Percentiles rank a stretch among this genome's conserved stretches.
These are phyloP conservation scores for Vinca minor DNA, from an alignment of 257 asterid species.

Conservation along the genomic window DNA sequence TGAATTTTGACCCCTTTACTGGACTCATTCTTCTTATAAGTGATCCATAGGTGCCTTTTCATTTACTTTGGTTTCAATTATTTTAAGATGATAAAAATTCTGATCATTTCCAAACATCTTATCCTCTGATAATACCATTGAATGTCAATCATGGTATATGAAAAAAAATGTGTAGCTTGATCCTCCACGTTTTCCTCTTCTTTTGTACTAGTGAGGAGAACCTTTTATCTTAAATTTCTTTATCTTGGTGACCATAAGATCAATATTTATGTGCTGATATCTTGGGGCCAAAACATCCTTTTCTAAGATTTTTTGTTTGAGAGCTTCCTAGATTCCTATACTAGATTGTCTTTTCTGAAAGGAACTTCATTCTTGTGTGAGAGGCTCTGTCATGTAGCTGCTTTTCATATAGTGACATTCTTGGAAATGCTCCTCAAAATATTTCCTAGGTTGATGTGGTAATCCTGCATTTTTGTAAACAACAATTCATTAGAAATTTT, in stretches of 20 bases:
- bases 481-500: neutral
- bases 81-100: neutral
- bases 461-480: neutral
- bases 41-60: neutral
- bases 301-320: neutral
- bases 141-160: neutral
- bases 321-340: neutral
- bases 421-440: slow-evolving; percentile 1
- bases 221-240: neutral
- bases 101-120: neutral
- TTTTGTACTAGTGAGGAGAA: neutral
- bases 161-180: neutral
- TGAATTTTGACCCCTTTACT: neutral
- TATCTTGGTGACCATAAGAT: neutral
- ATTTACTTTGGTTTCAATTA: neutral
- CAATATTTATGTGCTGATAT: neutral
- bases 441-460: neutral
- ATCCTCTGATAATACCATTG: neutral
- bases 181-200: neutral
- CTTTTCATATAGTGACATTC: neutral
- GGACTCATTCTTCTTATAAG: neutral
- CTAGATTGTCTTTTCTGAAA: neutral
- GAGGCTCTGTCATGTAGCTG: neutral
- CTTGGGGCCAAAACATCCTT: neutral
- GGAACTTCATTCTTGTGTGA: neutral